Evolutionary conservation across 2,329 filamentous ascomycete species (phyloP).

Genomic region (Magnaporthiopsis incrustans): DNA sequence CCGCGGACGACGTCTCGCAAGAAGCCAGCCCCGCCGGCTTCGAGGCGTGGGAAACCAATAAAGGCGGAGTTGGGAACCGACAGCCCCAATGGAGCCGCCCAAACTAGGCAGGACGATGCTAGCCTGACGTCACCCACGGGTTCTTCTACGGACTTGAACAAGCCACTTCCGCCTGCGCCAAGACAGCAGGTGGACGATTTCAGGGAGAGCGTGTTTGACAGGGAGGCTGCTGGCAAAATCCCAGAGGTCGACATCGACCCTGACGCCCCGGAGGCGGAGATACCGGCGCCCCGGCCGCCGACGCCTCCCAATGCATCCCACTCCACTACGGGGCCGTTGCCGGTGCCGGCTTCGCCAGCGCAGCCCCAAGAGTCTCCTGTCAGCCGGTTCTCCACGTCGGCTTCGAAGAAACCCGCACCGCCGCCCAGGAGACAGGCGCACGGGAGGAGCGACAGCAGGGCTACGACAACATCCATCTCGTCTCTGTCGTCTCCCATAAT

Average conservation of each 20-base stretch:
- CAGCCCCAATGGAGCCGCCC: conserved; percentile 18
- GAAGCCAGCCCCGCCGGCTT: conserved; percentile 65
- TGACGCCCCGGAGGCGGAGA: conserved; percentile 18
- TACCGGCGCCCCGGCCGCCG: conserved; percentile 26
- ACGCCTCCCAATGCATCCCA: conserved; percentile 30
- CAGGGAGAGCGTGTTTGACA: conserved; percentile 44
- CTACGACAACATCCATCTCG: conserved; percentile 12
- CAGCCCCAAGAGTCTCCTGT: background rate
- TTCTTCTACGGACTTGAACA: conserved; percentile 46
- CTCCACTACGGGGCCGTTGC: conserved; percentile 19
- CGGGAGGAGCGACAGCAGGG: conserved; percentile 35
- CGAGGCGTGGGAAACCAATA: conserved; percentile 70
- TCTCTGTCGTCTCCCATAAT: background rate
- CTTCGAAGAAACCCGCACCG: conserved; percentile 30
- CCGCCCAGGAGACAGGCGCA: conserved; percentile 42
- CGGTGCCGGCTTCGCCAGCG: conserved; percentile 13
- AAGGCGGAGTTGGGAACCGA: conserved; percentile 31
- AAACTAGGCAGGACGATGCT: background rate
- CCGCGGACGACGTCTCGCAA: conserved; percentile 33
- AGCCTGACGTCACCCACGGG: conserved; percentile 8
- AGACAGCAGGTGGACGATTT: conserved; percentile 39
- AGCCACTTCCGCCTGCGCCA: conserved; percentile 45
- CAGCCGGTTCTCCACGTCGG: background rate
- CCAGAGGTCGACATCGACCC: conserved; percentile 31
- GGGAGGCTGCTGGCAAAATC: conserved; percentile 42